Evolutionary conservation across 2,329 filamentous ascomycete species (phyloP).

Genomic region (Fusarium udum): DNA sequence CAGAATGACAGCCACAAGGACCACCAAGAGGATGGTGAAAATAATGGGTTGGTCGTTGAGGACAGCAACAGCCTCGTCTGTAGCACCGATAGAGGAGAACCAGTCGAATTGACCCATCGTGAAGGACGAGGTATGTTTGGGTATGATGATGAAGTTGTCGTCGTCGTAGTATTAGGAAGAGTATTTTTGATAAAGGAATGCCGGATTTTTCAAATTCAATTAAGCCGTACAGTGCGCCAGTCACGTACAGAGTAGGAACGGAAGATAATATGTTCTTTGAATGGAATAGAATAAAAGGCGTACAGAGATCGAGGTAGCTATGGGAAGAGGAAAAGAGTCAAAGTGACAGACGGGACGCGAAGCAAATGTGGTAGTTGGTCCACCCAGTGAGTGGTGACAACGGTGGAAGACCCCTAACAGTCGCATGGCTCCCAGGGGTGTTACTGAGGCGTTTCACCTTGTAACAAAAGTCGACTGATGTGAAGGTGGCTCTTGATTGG

Average conservation of each 20-base stretch:
- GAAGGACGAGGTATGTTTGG: background rate
- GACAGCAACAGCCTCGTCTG: conserved; percentile 65
- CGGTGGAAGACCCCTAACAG: conserved; percentile 34
- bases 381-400: conserved; percentile 35
- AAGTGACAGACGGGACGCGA: conserved; percentile 31
- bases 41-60: conserved; percentile 70
- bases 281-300: conserved; percentile 5
- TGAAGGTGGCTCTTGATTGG: conserved; percentile 33
- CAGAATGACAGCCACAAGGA: conserved; percentile 59
- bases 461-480: conserved; percentile 47
- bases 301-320: conserved; percentile 12
- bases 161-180: background rate
- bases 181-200: background rate
- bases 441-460: conserved; percentile 57
- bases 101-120: conserved; percentile 65
- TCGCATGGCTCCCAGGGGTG: conserved; percentile 32
- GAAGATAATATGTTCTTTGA: conserved; percentile 4
- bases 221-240: conserved; percentile 36
- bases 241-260: conserved; percentile 34
- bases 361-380: conserved; percentile 37
- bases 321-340: conserved; percentile 22
- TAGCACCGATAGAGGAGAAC: conserved; percentile 66
- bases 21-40: conserved; percentile 66
- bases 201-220: conserved; percentile 3
- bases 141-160: background rate